Evolutionary conservation across 2,329 filamentous ascomycete genomes (phyloP), one percentile per base, ranked within the genome.

Genomic region (Aureobasidium sp.): DNA sequence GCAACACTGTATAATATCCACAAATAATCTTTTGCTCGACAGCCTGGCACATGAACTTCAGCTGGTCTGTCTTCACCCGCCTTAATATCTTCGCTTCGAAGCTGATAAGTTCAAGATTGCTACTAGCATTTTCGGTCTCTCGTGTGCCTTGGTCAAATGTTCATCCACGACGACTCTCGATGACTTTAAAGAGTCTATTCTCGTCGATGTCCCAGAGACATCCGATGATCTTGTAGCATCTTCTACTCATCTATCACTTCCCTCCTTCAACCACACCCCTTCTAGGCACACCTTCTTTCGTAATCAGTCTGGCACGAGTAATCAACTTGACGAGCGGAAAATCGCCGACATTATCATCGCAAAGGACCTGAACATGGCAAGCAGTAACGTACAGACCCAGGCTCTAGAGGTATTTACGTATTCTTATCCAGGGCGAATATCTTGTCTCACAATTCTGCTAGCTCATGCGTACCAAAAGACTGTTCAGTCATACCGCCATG

Each of bases 1-100:
- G 67, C 89, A 96, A 74, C 92, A 97, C 74, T 96, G 91, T 76
- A 86, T 97, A 68, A 85, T 97, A 70, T 88, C 91, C 74, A 89
- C 90, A 17, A 83, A 86, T 2, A 73, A 77, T 5, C 77, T 83
- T 39, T 77, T 79, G 59, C 76, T 93, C 62, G 81, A 88, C 72
- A 82, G 86, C 66, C 79, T 96, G n/a, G 81, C 87, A 47, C 81
- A 84, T 59, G 91, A 96, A 74, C 78, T 96, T 26, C 82, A 84
- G 65, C 77, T 94, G 71, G 88, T 90, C 75, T 13, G 64, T 63
- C 63, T 48, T 43, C 39, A 5, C 13, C n/a, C n/a, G 26, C 39
- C 26, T 41, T 29, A 5, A 24, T 24, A 4, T 8, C 7, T 1
- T 48, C 39, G 37, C 36, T 29, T 15, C 20, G 44, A 43, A 57